These are phyloP conservation scores for Cyclotella atomus DNA, from an alignment of 108 stramenopile species.

Conservation along the genomic window DNA sequence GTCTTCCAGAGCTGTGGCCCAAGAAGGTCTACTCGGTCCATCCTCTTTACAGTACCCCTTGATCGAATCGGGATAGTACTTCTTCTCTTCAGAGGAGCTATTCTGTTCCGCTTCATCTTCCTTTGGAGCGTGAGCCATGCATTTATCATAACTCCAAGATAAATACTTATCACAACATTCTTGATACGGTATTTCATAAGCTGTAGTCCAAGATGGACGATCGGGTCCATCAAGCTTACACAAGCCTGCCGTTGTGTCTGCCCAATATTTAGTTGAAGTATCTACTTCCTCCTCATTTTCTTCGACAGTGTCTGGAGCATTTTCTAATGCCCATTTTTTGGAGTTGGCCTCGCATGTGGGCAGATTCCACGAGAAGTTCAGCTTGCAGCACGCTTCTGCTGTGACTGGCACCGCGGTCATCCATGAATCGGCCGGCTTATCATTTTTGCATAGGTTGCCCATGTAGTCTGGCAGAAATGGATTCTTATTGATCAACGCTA, in stretches of 20 bases:
- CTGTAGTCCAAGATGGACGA: conserved; percentile 8
- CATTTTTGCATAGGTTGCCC: conserved; percentile 24
- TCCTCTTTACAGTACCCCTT: conserved; percentile 17
- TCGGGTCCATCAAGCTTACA: conserved; percentile 21
- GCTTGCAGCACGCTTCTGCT: background rate
- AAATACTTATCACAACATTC: conserved; percentile 6
- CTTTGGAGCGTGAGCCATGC: background rate
- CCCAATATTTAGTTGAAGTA: background rate
- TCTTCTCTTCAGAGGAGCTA: background rate
- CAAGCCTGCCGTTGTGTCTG: conserved; percentile 4
- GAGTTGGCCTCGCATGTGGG: conserved; percentile 1
- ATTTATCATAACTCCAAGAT: conserved; percentile 1
- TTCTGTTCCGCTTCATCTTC: background rate
- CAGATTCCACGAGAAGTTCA: background rate
- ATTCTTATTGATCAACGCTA: conserved; percentile 6
- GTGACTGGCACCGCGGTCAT: background rate
- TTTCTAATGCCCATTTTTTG: background rate
- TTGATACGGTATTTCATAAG: background rate
- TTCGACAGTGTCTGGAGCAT: background rate
- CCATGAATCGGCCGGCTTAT: conserved; percentile 24
- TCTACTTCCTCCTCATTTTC: background rate
- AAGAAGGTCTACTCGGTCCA: conserved; percentile 10
- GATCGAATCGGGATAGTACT: conserved; percentile 8
- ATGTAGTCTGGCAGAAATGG: conserved; percentile 35
- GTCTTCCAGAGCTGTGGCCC: background rate